Percentiles rank a stretch among this genome's conserved stretches.
Evolutionary conservation across 495 filamentous ascomycete species (phyloP).

Genomic region (Aspergillus indologenus): DNA sequence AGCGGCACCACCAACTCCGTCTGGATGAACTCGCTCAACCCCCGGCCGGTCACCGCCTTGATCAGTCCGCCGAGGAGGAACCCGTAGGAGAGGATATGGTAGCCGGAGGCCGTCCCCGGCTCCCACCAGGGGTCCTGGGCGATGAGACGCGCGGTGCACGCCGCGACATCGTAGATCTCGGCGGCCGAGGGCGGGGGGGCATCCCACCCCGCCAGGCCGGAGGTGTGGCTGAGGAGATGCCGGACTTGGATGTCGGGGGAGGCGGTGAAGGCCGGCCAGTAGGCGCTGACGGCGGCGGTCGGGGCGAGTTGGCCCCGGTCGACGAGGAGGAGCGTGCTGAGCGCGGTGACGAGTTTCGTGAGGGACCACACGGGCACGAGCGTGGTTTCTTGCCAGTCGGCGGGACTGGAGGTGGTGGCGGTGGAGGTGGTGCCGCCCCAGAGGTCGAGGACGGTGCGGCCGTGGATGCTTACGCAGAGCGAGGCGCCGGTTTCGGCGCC

Average conservation of each 20-base stretch:
- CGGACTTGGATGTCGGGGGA: conserved; percentile 37
- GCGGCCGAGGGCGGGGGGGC: conserved; percentile 24
- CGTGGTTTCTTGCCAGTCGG: conserved; percentile 45
- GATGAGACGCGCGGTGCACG: conserved; percentile 30
- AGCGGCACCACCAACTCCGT: conserved; percentile 38
- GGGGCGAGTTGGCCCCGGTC: conserved; percentile 39
- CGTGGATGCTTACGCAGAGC: conserved; percentile 40
- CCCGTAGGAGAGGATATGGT: conserved; percentile 38
- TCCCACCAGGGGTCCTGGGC: conserved; percentile 42
- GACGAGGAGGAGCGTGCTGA: conserved; percentile 37
- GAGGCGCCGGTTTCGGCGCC: conserved; percentile 43
- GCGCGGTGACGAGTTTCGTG: conserved; percentile 37
- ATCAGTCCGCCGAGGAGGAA: conserved; percentile 41
- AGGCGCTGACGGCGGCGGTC: conserved; percentile 35
- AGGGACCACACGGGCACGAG: conserved; percentile 40
- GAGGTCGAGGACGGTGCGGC: conserved; percentile 42
- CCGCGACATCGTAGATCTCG: conserved; percentile 28
- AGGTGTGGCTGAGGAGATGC: conserved; percentile 41
- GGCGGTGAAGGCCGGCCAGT: conserved; percentile 47
- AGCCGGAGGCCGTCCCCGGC: conserved; percentile 36
- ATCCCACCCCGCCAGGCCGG: conserved; percentile 37
- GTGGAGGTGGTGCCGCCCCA: conserved; percentile 43
- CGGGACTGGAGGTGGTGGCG: conserved; percentile 20
- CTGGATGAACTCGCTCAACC: conserved; percentile 37
- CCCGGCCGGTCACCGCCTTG: conserved; percentile 33